phyloP scores from a whole-genome alignment of 345 rosid species.

The Rhizophora mangle region DNA sequence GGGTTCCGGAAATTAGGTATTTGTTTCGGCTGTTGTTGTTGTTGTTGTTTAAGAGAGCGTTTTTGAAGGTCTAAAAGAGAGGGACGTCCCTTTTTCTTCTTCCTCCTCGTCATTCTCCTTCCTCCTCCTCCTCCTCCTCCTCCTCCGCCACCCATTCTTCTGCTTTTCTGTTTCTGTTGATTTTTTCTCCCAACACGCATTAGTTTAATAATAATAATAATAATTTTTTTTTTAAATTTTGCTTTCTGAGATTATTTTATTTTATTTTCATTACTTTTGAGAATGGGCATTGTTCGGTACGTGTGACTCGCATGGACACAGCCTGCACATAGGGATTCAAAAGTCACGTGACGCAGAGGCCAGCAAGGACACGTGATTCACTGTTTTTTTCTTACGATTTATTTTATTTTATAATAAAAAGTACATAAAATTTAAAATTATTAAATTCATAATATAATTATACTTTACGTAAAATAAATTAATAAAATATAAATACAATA shows the following conservation, averaged over 20 bases:
- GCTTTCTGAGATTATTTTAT: background rate
- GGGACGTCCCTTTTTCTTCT: constrained; percentile 97
- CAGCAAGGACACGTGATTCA: too few relatives aligned
- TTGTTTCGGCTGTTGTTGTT: constrained; percentile 20
- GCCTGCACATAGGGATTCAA: too few relatives aligned
- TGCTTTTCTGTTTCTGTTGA: constrained; percentile 2
- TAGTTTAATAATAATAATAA: constrained; percentile 7
- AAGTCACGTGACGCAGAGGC: background rate
- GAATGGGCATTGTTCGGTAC: constrained; percentile 10
- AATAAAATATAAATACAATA: too few relatives aligned
- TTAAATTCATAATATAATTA: too few relatives aligned
- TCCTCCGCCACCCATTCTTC: constrained; percentile 26
- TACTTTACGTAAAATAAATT: too few relatives aligned
- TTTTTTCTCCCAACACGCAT: constrained; percentile 26
- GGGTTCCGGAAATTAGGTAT: constrained; percentile 53
- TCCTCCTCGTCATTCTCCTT: constrained; percentile 65
- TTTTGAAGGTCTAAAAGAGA: constrained; percentile 90
- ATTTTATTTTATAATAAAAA: too few relatives aligned
- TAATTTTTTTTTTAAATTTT: constrained; percentile 27
- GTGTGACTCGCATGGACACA: constrained; percentile 9
- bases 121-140: constrained; percentile 14
- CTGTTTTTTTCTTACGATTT: too few relatives aligned
- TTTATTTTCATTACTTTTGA: background rate
- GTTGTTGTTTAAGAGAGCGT: constrained; percentile 78
- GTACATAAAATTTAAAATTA: too few relatives aligned